Percentiles rank a stretch among this genome's conserved stretches.
These are phyloP conservation scores for Leptomonas pyrrhocoris DNA, from an alignment of 208 protist genomes.

Conservation along the genomic window DNA sequence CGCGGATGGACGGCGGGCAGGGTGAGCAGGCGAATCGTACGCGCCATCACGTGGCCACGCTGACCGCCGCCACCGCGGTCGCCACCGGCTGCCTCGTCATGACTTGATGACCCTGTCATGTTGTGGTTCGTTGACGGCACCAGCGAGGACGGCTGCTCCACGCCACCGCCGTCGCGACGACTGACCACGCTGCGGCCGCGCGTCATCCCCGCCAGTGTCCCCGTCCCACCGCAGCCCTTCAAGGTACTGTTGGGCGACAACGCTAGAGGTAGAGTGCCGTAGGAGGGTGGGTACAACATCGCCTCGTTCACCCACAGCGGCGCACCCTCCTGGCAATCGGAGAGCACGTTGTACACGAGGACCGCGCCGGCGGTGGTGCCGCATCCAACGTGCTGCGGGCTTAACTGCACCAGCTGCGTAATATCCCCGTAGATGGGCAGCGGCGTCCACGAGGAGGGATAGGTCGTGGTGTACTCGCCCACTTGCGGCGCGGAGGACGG, in stretches of 20 bases:
- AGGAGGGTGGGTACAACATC: constrained; percentile 6
- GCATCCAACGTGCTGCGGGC: constrained; percentile 66
- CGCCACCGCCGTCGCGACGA: not conserved
- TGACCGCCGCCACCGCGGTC: not conserved
- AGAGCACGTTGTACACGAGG: constrained; percentile 76
- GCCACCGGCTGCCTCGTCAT: not conserved
- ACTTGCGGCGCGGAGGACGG: constrained; percentile 38
- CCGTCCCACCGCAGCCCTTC: not conserved
- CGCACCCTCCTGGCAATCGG: constrained; percentile 76
- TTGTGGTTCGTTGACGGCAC: not conserved
- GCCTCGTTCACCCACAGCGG: constrained; percentile 64
- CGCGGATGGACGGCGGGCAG: constrained; percentile 44
- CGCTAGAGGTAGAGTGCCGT: not conserved
- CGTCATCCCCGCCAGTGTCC: not conserved
- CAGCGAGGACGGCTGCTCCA: not conserved
- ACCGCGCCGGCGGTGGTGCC: constrained; percentile 74
- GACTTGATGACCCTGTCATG: not conserved
- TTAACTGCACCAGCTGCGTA: constrained; percentile 51
- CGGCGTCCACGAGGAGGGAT: constrained; percentile 52
- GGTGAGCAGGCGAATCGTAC: constrained; percentile 50
- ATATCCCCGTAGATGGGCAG: constrained; percentile 59
- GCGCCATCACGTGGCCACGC: constrained; percentile 31
- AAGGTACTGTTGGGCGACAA: not conserved
- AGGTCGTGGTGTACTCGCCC: constrained; percentile 69
- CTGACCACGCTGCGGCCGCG: constrained; percentile 5